These are phyloP conservation scores for Diphasiastrum complanatum DNA, from an alignment of 83 land plant species.

Conservation along the genomic window DNA sequence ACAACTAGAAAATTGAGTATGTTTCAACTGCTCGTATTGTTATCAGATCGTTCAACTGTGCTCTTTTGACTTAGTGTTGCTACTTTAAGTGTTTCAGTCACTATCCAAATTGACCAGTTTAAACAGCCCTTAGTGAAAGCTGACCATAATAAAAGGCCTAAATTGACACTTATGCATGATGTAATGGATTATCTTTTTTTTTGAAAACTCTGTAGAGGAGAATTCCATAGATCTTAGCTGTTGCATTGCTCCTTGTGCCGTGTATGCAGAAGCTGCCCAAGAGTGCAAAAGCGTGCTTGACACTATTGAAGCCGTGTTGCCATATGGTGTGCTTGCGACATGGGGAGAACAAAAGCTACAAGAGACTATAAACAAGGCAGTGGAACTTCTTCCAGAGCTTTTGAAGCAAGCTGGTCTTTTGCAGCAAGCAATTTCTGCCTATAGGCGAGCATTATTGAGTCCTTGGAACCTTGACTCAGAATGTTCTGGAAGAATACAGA, in stretches of 20 bases:
- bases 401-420: constrained; percentile 54
- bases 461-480: constrained; percentile 63
- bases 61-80: too few relatives aligned
- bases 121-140: too few relatives aligned
- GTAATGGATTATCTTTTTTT: too few relatives aligned
- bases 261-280: constrained; percentile 88
- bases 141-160: too few relatives aligned
- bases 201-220: not conserved
- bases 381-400: constrained; percentile 77
- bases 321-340: constrained; percentile 61
- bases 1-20: too few relatives aligned
- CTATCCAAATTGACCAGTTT: too few relatives aligned
- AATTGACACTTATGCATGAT: too few relatives aligned
- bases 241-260: not conserved
- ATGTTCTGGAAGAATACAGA: constrained; percentile 52
- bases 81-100: too few relatives aligned
- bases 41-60: too few relatives aligned
- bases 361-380: constrained; percentile 68
- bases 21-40: too few relatives aligned
- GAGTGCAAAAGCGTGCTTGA: constrained; percentile 84
- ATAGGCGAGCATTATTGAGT: constrained; percentile 66
- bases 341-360: constrained; percentile 69
- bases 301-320: constrained; percentile 73
- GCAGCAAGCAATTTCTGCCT: constrained; percentile 62
- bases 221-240: not conserved